These are phyloP conservation scores for Calonectria multiphialidica DNA, from an alignment of 2,329 filamentous ascomycete genomes.

Conservation along the genomic window DNA sequence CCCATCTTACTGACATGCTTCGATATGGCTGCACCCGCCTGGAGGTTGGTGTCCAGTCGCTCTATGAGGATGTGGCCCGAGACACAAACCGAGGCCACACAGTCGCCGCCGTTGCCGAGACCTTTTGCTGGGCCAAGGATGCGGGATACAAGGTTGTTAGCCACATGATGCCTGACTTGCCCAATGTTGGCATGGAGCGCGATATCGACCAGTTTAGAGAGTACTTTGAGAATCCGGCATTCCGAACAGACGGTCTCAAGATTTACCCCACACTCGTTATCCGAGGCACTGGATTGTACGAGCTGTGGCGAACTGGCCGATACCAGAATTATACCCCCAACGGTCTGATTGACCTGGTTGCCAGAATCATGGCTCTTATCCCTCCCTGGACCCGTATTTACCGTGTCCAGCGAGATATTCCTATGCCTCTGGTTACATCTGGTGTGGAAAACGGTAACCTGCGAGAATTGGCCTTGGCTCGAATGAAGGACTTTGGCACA, in stretches of 20 bases:
- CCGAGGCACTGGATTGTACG: slow-evolving; percentile 94
- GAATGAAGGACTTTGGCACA: slow-evolving; percentile 99
- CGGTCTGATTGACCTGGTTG: slow-evolving; percentile 93
- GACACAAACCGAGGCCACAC: slow-evolving; percentile 98
- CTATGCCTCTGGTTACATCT: slow-evolving; percentile 99
- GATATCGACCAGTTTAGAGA: slow-evolving; percentile 97
- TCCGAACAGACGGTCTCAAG: slow-evolving; percentile 96
- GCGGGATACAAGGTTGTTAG: slow-evolving; percentile 99
- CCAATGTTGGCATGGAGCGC: slow-evolving; percentile 98
- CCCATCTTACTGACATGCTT: slow-evolving; percentile 95
- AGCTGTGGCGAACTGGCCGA: slow-evolving; percentile 94
- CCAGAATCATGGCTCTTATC: slow-evolving; percentile 93
- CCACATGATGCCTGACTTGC: slow-evolving; percentile 99
- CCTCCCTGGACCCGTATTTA: slow-evolving; percentile 99
- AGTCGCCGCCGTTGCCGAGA: slow-evolving; percentile 94
- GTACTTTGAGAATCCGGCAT: slow-evolving; percentile 97
- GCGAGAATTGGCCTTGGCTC: slow-evolving; percentile 90
- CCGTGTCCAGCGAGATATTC: slow-evolving; percentile 97
- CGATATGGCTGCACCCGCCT: slow-evolving; percentile 97
- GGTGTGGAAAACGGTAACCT: slow-evolving; percentile 98
- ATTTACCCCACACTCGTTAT: slow-evolving; percentile 99
- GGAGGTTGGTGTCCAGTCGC: slow-evolving; percentile 94
- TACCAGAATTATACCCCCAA: slow-evolving; percentile 99
- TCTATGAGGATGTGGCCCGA: slow-evolving; percentile 98
- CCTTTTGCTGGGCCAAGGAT: slow-evolving; percentile 97